These are phyloP conservation scores for Sclerotiophoma versabilis DNA, from an alignment of 2,329 filamentous ascomycete genomes.

Conservation along the genomic window DNA sequence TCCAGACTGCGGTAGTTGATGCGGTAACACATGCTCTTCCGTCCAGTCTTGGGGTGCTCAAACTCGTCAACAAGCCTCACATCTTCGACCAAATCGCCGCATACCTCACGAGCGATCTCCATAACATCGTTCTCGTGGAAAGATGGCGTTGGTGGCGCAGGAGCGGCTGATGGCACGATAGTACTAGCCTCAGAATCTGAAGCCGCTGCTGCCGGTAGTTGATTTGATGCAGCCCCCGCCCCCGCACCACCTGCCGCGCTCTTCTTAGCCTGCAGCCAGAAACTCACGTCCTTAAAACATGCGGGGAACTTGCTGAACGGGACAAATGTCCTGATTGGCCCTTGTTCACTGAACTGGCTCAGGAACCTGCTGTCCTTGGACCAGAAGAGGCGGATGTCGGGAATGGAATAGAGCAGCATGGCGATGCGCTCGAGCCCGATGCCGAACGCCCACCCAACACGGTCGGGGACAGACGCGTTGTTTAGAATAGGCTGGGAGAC, in stretches of 20 bases:
- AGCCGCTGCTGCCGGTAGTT: slow-evolving; percentile 16
- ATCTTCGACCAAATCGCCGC: slow-evolving; percentile 86
- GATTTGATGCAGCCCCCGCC: slow-evolving; percentile 10
- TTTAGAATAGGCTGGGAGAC: slow-evolving; percentile 82
- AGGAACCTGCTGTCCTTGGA: slow-evolving; percentile 84
- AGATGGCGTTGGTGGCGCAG: slow-evolving; percentile 24
- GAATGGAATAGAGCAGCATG: slow-evolving; percentile 96
- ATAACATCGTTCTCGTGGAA: slow-evolving; percentile 98
- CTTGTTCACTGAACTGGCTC: slow-evolving; percentile 71
- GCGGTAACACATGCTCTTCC: slow-evolving; percentile 87
- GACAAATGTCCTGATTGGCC: slow-evolving; percentile 69
- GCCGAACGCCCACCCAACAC: slow-evolving; percentile 94
- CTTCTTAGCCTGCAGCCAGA: slow-evolving; percentile 71
- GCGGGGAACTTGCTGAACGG: slow-evolving; percentile 92
- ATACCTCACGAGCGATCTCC: slow-evolving; percentile 87
- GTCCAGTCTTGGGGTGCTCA: slow-evolving; percentile 81
- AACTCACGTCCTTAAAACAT: slow-evolving; percentile 91
- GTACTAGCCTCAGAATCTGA: slow-evolving; percentile 5
- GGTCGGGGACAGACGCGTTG: slow-evolving; percentile 75
- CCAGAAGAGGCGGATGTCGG: slow-evolving; percentile 97
- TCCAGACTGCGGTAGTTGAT: slow-evolving; percentile 94
- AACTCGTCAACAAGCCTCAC: slow-evolving; percentile 87
- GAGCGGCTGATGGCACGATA: slow-evolving; percentile 50
- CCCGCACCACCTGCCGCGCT: slow-evolving; percentile 36
- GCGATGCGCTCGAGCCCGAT: slow-evolving; percentile 93